Evolutionary conservation across 805 yeast genomes (phyloP), one percentile per base, ranked within the genome.

Genomic region (Millerago galiae): DNA sequence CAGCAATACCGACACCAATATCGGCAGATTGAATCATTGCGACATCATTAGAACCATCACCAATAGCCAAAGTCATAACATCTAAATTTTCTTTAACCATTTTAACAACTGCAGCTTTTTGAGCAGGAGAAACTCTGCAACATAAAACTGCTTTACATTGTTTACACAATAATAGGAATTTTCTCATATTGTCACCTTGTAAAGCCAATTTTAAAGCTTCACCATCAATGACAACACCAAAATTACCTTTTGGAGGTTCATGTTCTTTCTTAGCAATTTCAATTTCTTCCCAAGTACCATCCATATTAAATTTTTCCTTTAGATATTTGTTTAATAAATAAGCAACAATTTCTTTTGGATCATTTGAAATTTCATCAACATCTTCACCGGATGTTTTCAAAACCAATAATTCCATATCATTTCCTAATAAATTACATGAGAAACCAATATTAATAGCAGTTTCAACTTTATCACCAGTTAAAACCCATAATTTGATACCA

Each of bases 21-120:
- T 85, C 81, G 1, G 95, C 93, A 25, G 89, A 80, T 61, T 85
- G 95, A 51, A 85, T 85, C 95, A 85, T 85, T 11, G 95, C 90
- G 48, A 85, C 95, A 65, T 85, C 95, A 59, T 85, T 85, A 16
- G 93, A 80, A 42, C 95, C 95, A 63, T 85, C 95, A 52, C 95
- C 95, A 58, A 85, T 83, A 8, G 93, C 91, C 44, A 85, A 64
- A 1, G 95, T 85, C 90, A 85, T 85, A 25, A 85, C 95, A 49
- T 78, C 79, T 37, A 85, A 66, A 14, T 79, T 72, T 25, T 79
- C 77, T 57, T 82, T 84, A n/a, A 85, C 93, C 49, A 85, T 62
- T 50, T 75, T 79, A 25, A 84, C 91, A 43, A 85, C 91, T n/a
- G 80, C 77, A 13, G 93, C 93, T 57, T 85, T 85, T 58, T 85